Base-by-base conservation (phyloP, 805 yeast genomes). In the Metschnikowia lunata region DNA sequence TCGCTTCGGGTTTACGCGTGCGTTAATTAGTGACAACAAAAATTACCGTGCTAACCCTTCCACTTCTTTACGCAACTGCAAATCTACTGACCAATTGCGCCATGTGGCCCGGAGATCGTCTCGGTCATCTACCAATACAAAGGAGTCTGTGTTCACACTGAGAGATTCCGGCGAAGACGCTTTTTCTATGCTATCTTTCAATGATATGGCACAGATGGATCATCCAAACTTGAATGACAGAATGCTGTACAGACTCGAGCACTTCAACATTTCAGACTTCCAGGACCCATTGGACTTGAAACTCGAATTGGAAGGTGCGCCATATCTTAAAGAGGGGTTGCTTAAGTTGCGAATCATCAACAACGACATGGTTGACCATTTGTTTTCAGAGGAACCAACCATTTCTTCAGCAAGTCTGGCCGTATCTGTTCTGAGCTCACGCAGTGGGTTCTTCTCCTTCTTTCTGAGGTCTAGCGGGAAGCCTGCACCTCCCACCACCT, bases 311-410 rank as follows among this genome's bases (percentile, higher is more conserved):
- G 74, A 74, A 41, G 91, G 91, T 1, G 80, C 90, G 0, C 91
- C 93, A 1, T 85, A 87, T 79, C 72, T 82, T 45, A 82, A 85
- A 57, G 91, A 85, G 63, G 91, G 93, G 1, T 56, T 85, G 31
- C 67, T 82, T 51, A 70, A 75, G 49, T 61, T 69, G 54, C 64
- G 61, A 46, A 61, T 68, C 26, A 50, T 60, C 42, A 62, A 68
- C 48, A 63, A 69, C 55, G 74, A 67, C 52, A 61, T 59, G 52
- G 62, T 62, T 23, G 74, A 70, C 52, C 45, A 41, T 14, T 10
- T 43, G 14, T 8, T 30, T 6, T 30, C 43, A 8, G 39, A 41
- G 1, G 52, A 45, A 11, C 34, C 37, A 18, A 40, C 31, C 18
- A 31, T 35, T 7, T 45, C 51, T 18, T 47, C 51, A 10, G 52